These are phyloP conservation scores for Plasmodium gallinaceum DNA, from an alignment of 169 alveolate genomes.

Conservation along the genomic window DNA sequence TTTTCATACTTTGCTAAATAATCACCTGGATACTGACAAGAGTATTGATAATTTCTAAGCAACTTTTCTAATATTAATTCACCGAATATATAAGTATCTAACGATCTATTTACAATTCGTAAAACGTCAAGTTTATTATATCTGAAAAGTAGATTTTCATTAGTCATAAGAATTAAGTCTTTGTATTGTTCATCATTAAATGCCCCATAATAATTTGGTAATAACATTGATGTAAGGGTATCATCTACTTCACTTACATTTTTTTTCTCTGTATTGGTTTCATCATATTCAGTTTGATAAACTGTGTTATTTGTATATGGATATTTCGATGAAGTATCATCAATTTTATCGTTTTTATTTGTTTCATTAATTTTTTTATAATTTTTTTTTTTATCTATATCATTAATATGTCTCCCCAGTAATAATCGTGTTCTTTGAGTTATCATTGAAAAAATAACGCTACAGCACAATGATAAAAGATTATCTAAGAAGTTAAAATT, in stretches of 20 bases:
- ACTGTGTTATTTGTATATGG: constrained; percentile 16
- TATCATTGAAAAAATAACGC: constrained; percentile 70
- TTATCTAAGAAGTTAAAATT: constrained; percentile 64
- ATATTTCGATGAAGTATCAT: constrained; percentile 55
- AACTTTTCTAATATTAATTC: constrained; percentile 64
- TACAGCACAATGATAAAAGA: constrained; percentile 68
- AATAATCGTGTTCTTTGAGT: constrained; percentile 74
- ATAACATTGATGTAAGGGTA: constrained; percentile 42
- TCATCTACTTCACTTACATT: constrained; percentile 69
- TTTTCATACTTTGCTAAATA: constrained; percentile 63
- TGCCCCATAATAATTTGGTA: constrained; percentile 39
- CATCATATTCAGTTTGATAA: constrained; percentile 64
- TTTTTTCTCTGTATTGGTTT: constrained; percentile 57
- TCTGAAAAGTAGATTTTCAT: constrained; percentile 53
- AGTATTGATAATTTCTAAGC: constrained; percentile 51
- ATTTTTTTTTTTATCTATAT: constrained; percentile 26
- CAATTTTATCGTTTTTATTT: constrained; percentile 36
- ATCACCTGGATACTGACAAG: constrained; percentile 76
- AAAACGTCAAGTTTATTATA: constrained; percentile 53
- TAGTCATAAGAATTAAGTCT: constrained; percentile 48
- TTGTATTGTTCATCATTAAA: constrained; percentile 51
- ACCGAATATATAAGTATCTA: constrained; percentile 72
- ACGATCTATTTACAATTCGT: constrained; percentile 47
- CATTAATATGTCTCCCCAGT: constrained; percentile 57
- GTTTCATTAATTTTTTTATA: constrained; percentile 15